A percentile compares a stretch with the other conserved stretches of the same genome.
Conservation (phyloP, 345 rosid genomes). For the Brassica incana region DNA sequence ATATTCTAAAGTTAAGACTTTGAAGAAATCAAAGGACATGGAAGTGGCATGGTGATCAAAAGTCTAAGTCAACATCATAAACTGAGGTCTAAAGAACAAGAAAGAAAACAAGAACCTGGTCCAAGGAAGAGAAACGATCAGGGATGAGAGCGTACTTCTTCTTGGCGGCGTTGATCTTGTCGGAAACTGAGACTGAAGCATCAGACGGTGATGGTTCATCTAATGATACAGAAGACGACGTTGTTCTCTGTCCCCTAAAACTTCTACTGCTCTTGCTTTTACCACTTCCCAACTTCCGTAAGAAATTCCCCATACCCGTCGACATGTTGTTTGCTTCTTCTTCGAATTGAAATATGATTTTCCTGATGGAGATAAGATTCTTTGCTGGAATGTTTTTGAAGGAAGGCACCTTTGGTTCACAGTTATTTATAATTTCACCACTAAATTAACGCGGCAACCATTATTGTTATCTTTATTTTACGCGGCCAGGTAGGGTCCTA, state of each 20-base stretch:
- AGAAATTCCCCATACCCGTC: conserved; percentile 32
- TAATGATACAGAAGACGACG: not conserved
- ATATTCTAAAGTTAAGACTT: not conserved
- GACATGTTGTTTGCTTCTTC: conserved; percentile 27
- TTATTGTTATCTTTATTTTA: not conserved
- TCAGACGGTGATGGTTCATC: conserved; percentile 18
- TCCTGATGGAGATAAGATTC: not conserved
- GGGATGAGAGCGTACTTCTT: conserved; percentile 40
- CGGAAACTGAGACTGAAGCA: conserved; percentile 14
- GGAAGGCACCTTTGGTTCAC: not conserved
- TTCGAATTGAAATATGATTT: not conserved
- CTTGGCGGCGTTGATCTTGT: conserved; percentile 29
- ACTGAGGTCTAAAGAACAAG: not conserved
- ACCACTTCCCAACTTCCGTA: conserved; percentile 24
- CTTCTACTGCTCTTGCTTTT: conserved; percentile 27
- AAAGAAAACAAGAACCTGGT: conserved; percentile 28
- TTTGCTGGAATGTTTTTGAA: not conserved
- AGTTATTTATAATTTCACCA: not conserved
- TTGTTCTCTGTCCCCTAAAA: not conserved
- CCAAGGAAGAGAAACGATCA: conserved; percentile 39
- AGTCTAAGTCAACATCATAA: conserved; percentile 26
- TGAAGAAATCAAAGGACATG: conserved; percentile 19
- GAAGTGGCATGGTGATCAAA: not conserved
- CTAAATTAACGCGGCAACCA: not conserved
- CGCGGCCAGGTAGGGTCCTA: not conserved